These are phyloP conservation scores for Diplogelasinospora grovesii DNA, from an alignment of 495 filamentous ascomycete species.

Conservation along the genomic window DNA sequence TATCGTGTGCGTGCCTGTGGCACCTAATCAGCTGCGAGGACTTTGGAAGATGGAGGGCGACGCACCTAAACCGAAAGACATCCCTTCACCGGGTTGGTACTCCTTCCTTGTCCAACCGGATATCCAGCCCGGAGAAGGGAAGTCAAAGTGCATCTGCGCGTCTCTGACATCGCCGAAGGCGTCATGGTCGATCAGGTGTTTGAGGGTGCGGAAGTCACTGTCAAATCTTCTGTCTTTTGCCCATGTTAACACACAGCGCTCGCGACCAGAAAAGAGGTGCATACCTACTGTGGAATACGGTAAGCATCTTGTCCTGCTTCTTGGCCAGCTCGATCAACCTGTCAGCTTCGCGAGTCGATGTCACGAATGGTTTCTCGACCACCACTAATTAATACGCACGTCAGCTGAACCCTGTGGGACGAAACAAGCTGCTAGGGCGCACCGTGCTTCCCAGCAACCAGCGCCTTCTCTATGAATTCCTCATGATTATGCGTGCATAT, in stretches of 20 bases:
- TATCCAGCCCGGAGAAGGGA: conserved; percentile 33
- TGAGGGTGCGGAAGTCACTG: conserved; percentile 64
- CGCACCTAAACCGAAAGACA: conserved; percentile 61
- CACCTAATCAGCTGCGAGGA: background rate
- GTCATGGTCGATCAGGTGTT: conserved; percentile 43
- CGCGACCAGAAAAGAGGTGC: background rate
- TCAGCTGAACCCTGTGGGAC: too few species aligned
- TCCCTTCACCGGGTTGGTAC: conserved; percentile 54
- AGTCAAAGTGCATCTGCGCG: conserved; percentile 65
- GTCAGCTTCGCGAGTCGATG: conserved; percentile 56
- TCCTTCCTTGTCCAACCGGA: conserved; percentile 50
- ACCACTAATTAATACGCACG: conserved; percentile 39
- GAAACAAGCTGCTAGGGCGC: too few species aligned
- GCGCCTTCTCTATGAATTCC: conserved; percentile 50
- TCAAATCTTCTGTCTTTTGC: conserved; percentile 60
- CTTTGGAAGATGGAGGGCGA: background rate
- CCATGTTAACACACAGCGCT: too few species aligned
- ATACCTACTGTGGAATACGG: conserved; percentile 56
- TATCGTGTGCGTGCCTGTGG: conserved; percentile 51
- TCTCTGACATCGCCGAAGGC: conserved; percentile 57
- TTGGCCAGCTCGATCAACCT: conserved; percentile 56
- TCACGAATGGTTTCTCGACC: conserved; percentile 71
- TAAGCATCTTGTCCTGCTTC: conserved; percentile 51
- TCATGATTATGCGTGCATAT: conserved; percentile 60
- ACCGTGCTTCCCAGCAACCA: conserved; percentile 60